Percentiles rank a stretch among this genome's conserved stretches.
Conservation (phyloP, 352 stramenopile species). For the Thalassiosira gravida region DNA sequence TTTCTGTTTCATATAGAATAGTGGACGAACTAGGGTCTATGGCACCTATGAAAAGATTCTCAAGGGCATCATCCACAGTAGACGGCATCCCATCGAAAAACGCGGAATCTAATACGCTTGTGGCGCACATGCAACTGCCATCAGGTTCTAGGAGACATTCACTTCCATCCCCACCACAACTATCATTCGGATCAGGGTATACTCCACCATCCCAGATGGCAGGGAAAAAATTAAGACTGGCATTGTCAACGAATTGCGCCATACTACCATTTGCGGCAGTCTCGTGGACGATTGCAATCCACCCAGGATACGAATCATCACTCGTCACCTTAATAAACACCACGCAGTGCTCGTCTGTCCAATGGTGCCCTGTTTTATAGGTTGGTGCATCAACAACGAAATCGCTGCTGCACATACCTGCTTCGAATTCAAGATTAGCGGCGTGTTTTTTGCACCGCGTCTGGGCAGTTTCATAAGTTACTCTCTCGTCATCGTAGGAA, state of each 20-base stretch:
- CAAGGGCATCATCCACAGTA: slow-evolving; percentile 57
- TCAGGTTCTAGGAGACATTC: too few species aligned
- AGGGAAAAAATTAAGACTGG: neutral
- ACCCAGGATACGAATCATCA: too few species aligned
- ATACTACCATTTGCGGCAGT: slow-evolving; percentile 23
- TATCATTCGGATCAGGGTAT: slow-evolving; percentile 43
- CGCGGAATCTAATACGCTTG: slow-evolving; percentile 32
- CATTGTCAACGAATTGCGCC: neutral
- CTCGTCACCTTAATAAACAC: slow-evolving; percentile 68
- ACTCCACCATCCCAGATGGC: slow-evolving; percentile 48
- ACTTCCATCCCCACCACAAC: slow-evolving; percentile 42
- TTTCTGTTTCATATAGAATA: slow-evolving; percentile 32
- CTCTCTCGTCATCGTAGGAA: slow-evolving; percentile 58
- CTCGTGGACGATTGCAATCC: slow-evolving; percentile 65
- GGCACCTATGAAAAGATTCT: slow-evolving; percentile 57
- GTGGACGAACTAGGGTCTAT: slow-evolving; percentile 43
- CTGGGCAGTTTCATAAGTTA: slow-evolving; percentile 40
- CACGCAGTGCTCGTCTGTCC: slow-evolving; percentile 46
- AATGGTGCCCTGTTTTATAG: slow-evolving; percentile 52
- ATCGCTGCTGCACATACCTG: slow-evolving; percentile 33
- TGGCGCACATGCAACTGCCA: slow-evolving; percentile 61
- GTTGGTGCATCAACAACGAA: slow-evolving; percentile 50
- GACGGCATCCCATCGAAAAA: slow-evolving; percentile 58
- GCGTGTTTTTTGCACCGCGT: slow-evolving; percentile 20
- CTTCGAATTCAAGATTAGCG: neutral